Conservation (phyloP, 306 rosid genomes). For the Hippophae rhamnoides region DNA sequence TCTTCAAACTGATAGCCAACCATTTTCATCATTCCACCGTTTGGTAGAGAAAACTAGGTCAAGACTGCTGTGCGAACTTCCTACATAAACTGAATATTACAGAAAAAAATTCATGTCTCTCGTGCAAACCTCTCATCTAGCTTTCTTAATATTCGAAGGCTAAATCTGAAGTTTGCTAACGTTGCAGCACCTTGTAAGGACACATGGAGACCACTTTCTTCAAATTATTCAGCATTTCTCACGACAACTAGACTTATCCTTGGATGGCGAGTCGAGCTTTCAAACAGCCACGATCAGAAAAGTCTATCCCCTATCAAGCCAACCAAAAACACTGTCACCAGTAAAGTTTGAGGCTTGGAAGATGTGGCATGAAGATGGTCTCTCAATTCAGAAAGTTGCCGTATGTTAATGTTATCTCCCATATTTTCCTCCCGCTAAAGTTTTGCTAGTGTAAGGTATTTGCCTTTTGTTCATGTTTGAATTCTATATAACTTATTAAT, state of each 20-base stretch:
- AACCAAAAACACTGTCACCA: conserved; percentile 32
- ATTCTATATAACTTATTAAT: conserved; percentile 8
- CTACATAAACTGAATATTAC: background rate
- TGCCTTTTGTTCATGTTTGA: conserved; percentile 12
- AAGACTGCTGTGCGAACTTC: no score
- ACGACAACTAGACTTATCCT: conserved; percentile 37
- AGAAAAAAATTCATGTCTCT: background rate
- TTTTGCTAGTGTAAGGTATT: background rate
- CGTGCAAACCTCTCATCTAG: background rate
- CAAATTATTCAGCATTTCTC: conserved; percentile 40
- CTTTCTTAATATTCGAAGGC: conserved; percentile 14
- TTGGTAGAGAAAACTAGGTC: no score
- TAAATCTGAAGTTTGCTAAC: conserved; percentile 21
- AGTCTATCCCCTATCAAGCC: conserved; percentile 32
- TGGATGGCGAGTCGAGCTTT: conserved; percentile 51
- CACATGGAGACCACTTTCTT: conserved; percentile 65
- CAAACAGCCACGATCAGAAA: conserved; percentile 35
- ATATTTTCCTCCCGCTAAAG: background rate
- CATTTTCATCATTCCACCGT: no score
- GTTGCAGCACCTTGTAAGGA: conserved; percentile 57
- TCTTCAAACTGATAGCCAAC: no score
- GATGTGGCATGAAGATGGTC: conserved; percentile 76
- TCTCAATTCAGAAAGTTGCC: conserved; percentile 56
- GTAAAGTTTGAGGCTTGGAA: conserved; percentile 79
- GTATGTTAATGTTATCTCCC: conserved; percentile 41